Percentiles rank a stretch among this genome's conserved stretches.
phyloP scores from a whole-genome alignment of 2,329 filamentous ascomycete genomes.

The Dactylellina leptospora region DNA sequence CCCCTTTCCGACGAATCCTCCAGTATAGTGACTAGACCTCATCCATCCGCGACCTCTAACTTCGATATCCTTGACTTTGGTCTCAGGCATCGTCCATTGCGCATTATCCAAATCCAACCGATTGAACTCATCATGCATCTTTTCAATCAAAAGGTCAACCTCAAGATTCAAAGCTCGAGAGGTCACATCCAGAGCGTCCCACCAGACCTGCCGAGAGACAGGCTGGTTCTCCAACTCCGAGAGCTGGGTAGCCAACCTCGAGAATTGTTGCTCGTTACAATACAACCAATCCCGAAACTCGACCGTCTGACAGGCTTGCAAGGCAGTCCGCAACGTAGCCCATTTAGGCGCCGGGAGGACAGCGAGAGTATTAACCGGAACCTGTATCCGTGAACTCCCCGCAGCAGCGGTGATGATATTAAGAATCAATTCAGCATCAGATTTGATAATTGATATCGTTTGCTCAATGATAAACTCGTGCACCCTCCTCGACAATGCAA shows the following conservation, averaged over 20 bases:
- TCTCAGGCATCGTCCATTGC: constrained; percentile 39
- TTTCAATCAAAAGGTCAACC: constrained; percentile 50
- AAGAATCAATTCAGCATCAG: constrained; percentile 43
- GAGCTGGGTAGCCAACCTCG: constrained; percentile 38
- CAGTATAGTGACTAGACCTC: constrained; percentile 40
- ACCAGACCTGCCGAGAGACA: constrained; percentile 45
- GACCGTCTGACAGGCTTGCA: constrained; percentile 42
- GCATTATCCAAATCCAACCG: constrained; percentile 39
- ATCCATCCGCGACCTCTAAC: constrained; percentile 49
- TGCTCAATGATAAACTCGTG: constrained; percentile 51
- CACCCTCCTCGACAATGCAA: constrained; percentile 44
- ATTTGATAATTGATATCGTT: constrained; percentile 48
- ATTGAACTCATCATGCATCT: constrained; percentile 50
- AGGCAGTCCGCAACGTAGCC: constrained; percentile 21
- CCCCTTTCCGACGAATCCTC: constrained; percentile 46
- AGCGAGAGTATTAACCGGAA: constrained; percentile 46
- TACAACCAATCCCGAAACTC: constrained; percentile 51
- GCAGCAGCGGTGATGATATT: constrained; percentile 46
- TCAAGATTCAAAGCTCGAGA: constrained; percentile 38
- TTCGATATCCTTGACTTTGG: constrained; percentile 48
- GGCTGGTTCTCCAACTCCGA: constrained; percentile 35
- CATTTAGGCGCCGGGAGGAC: constrained; percentile 38
- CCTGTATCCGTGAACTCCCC: constrained; percentile 42
- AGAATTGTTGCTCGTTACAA: constrained; percentile 51
- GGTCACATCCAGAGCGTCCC: constrained; percentile 46